Evolutionary conservation across 2,329 filamentous ascomycete genomes (phyloP).

Genomic region (Metarhizium rileyi): DNA sequence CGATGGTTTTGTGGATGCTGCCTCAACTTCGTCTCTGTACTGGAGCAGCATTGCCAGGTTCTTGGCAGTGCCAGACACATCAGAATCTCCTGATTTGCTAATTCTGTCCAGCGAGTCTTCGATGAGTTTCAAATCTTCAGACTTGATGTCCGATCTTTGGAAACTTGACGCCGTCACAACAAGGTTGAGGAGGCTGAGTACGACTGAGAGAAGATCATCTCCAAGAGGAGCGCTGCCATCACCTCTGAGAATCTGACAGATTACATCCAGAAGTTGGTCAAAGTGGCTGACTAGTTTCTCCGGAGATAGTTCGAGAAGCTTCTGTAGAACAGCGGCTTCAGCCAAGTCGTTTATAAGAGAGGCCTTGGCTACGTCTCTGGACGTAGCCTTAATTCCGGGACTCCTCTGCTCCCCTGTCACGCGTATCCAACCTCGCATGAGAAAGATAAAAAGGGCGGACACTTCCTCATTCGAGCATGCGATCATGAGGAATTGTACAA

Average conservation of each 20-base stretch:
- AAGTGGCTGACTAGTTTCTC: constrained; percentile 55
- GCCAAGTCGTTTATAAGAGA: constrained; percentile 40
- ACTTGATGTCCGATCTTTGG: constrained; percentile 35
- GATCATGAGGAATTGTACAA: constrained; percentile 40
- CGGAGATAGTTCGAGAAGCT: constrained; percentile 52
- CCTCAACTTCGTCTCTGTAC: constrained; percentile 44
- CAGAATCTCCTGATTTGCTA: constrained; percentile 24
- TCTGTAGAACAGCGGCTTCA: constrained; percentile 53
- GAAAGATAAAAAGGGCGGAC: constrained; percentile 48
- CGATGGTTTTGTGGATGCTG: constrained; percentile 26
- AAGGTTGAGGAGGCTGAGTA: constrained; percentile 52
- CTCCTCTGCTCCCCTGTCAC: constrained; percentile 16
- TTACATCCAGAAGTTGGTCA: constrained; percentile 53
- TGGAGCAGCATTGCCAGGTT: constrained; percentile 47
- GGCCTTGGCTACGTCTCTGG: constrained; percentile 20
- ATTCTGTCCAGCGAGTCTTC: constrained; percentile 38
- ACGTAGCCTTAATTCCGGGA: constrained; percentile 15
- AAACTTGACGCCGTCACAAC: constrained; percentile 50
- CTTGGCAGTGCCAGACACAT: constrained; percentile 41
- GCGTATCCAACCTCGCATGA: constrained; percentile 49
- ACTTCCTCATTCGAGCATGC: constrained; percentile 45
- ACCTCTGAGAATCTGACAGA: constrained; percentile 47
- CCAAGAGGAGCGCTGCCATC: constrained; percentile 30
- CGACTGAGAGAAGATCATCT: constrained; percentile 41
- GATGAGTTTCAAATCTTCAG: constrained; percentile 32